phyloP scores from a whole-genome alignment of 1,284 basidiomycete genomes.

The Boletus hoseneyae region DNA sequence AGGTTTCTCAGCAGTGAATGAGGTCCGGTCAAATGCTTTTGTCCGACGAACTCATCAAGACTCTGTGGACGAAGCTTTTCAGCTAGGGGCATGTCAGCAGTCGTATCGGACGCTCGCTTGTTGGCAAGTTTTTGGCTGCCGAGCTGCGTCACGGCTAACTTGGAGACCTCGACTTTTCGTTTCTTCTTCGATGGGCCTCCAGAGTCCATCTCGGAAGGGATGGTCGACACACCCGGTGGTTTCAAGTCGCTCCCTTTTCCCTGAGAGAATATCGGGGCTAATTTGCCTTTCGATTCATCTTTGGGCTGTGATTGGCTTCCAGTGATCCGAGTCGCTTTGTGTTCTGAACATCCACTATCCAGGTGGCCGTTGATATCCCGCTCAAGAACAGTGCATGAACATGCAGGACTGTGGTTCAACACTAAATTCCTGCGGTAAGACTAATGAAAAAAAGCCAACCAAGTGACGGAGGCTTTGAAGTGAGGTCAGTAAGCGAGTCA shows the following conservation, averaged over 20 bases:
- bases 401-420: conserved; percentile 40
- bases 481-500: not conserved
- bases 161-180: conserved; percentile 24
- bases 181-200: conserved; percentile 28
- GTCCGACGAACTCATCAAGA: conserved; percentile 68
- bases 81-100: conserved; percentile 52
- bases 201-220: not conserved
- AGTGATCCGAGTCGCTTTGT: conserved; percentile 4
- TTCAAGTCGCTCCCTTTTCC: conserved; percentile 11
- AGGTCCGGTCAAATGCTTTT: conserved; percentile 54
- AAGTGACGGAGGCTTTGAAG: conserved; percentile 20
- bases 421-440: not conserved
- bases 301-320: conserved; percentile 1
- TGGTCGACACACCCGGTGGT: not conserved
- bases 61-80: conserved; percentile 60
- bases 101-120: conserved; percentile 18
- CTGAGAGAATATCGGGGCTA: conserved; percentile 33
- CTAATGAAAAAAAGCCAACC: conserved; percentile 13
- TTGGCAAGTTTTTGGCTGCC: conserved; percentile 29
- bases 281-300: conserved; percentile 19
- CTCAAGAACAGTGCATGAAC: conserved; percentile 40
- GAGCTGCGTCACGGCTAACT: not conserved
- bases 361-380: conserved; percentile 46
- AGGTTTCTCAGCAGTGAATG: conserved; percentile 53
- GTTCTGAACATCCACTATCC: conserved; percentile 42